Evolutionary conservation across 2,329 filamentous ascomycete species (phyloP).

Genomic region (Aschersonia sp.): DNA sequence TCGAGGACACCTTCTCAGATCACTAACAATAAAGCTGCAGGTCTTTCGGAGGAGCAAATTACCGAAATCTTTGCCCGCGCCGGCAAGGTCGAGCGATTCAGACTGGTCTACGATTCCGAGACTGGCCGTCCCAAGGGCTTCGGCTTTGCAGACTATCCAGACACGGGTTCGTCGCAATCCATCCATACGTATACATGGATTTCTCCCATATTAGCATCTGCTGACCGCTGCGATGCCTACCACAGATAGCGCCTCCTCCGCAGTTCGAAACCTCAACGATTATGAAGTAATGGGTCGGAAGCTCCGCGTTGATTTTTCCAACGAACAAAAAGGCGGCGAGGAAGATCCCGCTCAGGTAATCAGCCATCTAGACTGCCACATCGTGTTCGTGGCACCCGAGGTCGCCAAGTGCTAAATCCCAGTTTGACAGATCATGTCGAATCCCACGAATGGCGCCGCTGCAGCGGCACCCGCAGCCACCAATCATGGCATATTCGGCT

Average conservation of each 20-base stretch:
- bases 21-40: conserved; percentile 27
- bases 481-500: conserved; percentile 11
- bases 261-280: conserved; percentile 89
- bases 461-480: conserved; percentile 2
- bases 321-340: conserved; percentile 68
- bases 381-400: too few species aligned
- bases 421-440: conserved; percentile 6
- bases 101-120: conserved; percentile 88
- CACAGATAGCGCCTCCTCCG: conserved; percentile 68
- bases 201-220: too few species aligned
- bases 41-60: conserved; percentile 91
- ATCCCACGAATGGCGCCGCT: conserved; percentile 18
- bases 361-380: not conserved
- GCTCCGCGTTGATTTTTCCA: conserved; percentile 88
- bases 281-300: conserved; percentile 91
- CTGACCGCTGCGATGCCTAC: too few species aligned
- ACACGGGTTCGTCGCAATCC: conserved; percentile 47
- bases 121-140: conserved; percentile 92
- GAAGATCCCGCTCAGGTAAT: conserved; percentile 21
- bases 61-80: conserved; percentile 83
- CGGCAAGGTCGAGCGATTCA: conserved; percentile 81
- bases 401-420: not conserved
- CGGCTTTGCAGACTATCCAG: conserved; percentile 90
- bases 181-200: too few species aligned
- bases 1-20: not conserved